Conservation (phyloP, 2,329 filamentous ascomycete genomes). For the Exophiala xenobiotica region DNA sequence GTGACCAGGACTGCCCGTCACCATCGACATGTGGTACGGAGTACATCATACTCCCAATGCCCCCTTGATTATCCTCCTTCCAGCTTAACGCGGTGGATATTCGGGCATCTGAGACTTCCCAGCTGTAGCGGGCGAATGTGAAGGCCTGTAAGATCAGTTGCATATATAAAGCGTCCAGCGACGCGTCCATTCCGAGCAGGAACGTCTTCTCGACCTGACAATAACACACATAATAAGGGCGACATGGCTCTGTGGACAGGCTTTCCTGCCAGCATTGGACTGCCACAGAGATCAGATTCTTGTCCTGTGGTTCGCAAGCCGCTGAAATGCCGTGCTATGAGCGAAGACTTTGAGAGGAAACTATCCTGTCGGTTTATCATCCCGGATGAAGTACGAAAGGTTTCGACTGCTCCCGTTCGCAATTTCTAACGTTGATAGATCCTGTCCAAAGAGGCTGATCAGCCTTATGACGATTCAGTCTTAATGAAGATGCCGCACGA, state of each 20-base stretch:
- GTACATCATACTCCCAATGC: background rate
- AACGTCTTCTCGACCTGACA: background rate
- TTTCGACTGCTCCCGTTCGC: background rate
- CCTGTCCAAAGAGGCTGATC: conserved; percentile 2
- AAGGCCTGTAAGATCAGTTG: background rate
- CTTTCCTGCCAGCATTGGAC: conserved; percentile 14
- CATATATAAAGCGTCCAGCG: background rate
- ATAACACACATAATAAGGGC: background rate
- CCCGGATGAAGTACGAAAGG: conserved; percentile 15
- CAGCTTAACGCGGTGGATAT: background rate
- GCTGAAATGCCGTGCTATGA: conserved; percentile 24
- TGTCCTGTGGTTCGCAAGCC: conserved; percentile 6
- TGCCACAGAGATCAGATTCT: background rate
- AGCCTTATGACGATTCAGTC: conserved; percentile 3
- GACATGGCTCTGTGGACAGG: conserved; percentile 25
- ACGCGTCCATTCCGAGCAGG: background rate
- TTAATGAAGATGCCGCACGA: conserved; percentile 29
- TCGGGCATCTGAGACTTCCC: background rate
- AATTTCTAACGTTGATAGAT: conserved; percentile 7
- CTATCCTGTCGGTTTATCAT: conserved; percentile 23
- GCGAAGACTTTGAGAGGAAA: conserved; percentile 28
- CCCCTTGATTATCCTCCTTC: background rate
- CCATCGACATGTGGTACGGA: background rate
- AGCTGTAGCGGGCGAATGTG: background rate
- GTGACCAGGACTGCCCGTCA: background rate